Base-by-base conservation (phyloP, 2,329 filamentous ascomycete genomes). In the Grosmannia serpens region DNA sequence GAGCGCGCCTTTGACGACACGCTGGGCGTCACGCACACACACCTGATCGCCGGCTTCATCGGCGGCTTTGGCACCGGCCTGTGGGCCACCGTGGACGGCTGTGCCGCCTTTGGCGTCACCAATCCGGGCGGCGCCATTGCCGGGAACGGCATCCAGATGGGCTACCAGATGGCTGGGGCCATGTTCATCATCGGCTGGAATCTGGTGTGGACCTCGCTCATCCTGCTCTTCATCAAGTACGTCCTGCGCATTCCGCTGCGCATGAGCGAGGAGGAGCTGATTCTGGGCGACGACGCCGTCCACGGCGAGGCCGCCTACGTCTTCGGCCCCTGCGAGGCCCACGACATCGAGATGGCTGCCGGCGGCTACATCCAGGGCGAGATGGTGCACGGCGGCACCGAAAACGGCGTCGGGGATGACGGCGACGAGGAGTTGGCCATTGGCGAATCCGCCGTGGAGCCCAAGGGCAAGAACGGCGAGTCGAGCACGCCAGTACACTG, bases 181-280 rank as follows among this genome's bases (percentile, higher is more conserved):
- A 66, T 74, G 10, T 78, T 78, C 66, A 68, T 78, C 59, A 75
- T 79, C 58, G 77, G 75, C 20, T 77, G 74, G 73, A 78, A 79
- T 60, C 63, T 76, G 20, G 73, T 79, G 56, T 78, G 75, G 75
- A 79, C 76, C 5, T 71, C 71, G 24, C 64, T 76, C 38, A 78
- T 79, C 60, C 67, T 77, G 67, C 62, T 73, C 1, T 79, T 79
- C 65, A 79, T 79, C 69, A 76, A 77, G 64, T 74, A 76, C 62
- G 75, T 77, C 49, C 66, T 72, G 51, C 71, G 77, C 22, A 70
- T 79, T 22, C 74, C 75, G 6, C 67, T 79, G 60, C 69, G 76
- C 49, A 76, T 78, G 73, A 68, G 67, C 33, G 75, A 78, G 17
- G 75, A 75, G 58, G 63, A 74, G 55, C 65, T 78, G 38, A 59